Evolutionary conservation across 495 filamentous ascomycete genomes (phyloP), one percentile per base, ranked within the genome.

Genomic region (Penicillium angulare): DNA sequence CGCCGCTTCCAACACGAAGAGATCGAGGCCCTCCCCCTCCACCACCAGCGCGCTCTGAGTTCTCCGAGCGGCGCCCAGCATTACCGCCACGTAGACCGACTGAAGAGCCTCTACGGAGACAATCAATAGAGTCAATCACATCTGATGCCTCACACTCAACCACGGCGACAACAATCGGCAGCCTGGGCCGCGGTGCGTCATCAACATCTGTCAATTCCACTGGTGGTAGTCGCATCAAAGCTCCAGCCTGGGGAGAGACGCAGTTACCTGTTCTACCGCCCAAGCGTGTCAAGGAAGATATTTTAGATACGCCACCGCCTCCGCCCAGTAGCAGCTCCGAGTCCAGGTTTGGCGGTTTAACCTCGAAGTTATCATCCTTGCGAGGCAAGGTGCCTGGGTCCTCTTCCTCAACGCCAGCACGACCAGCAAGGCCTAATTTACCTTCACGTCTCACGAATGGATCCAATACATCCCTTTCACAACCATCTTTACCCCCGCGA

Each of bases 1-100:
- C 82, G 22, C 80, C 71, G 13, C 65, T 82, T 43, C 80, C 80
- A 20, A 70, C 74, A 21, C 72, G 80, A 49, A 74, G 24, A 51
- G 61, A 61, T 49, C 50, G 74, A 63, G 43, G 34, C 13, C 53
- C 53, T 35, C 75, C 76, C 36, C 77, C 76, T 31, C 66, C 72
- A 36, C 52, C 75, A 23, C 77, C 75, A 12, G 57, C 42, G 34
- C 60, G 57, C 21, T 72, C 79, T 12, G 60, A 74, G 18, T 53
- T 67, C 47, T 53, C 61, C 22, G 68, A 73, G 6, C 23, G 44
- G 23, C 59, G 62, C 2, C 76, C 80, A 7, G 52, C 71, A 17
- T 57, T 74, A 21, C 58, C 73, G 21, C 63, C 69, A 5, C 73
- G 72, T 16, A 71, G 65, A 55, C 62, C 68, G n/a, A 73, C 73